Conservation (phyloP, 345 rosid species). For the Leavenworthia alabamica region DNA sequence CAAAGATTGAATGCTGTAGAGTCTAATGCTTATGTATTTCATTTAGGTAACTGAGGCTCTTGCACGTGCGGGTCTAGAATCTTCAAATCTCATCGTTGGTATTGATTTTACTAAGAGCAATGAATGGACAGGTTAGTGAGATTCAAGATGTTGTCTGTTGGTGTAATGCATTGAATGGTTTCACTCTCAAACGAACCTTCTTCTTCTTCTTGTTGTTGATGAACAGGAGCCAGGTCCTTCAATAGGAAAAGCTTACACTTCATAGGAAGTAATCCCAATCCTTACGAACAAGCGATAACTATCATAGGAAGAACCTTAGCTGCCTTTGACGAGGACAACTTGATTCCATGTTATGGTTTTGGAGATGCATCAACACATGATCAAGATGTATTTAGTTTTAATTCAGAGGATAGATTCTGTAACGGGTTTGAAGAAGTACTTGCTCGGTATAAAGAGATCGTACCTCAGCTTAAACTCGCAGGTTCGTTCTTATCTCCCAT, state of each 20-base stretch:
- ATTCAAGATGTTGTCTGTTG: conserved; percentile 11
- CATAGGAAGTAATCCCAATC: conserved; percentile 59
- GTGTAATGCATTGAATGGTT: conserved; percentile 2
- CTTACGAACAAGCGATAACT: conserved; percentile 89
- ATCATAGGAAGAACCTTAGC: conserved; percentile 84
- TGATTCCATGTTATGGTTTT: conserved; percentile 93
- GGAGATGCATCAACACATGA: conserved; percentile 99
- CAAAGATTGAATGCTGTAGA: not conserved
- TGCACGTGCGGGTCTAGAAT: conserved; percentile 78
- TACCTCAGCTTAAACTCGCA: conserved; percentile 77
- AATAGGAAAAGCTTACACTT: conserved; percentile 70
- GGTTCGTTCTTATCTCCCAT: conserved; percentile 39
- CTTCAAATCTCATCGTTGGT: conserved; percentile 94
- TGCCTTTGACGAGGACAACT: conserved; percentile 82
- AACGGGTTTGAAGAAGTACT: conserved; percentile 95
- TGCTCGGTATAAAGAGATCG: conserved; percentile 63
- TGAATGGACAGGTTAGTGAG: conserved; percentile 82
- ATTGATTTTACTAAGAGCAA: conserved; percentile 98
- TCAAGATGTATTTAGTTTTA: conserved; percentile 85
- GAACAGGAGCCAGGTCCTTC: conserved; percentile 67
- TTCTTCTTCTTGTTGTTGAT: conserved; percentile 11
- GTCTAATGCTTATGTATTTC: too few relatives aligned
- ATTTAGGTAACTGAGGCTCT: conserved; percentile 85
- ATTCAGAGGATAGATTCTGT: conserved; percentile 61
- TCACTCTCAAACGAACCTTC: not conserved